Base-by-base conservation (phyloP, 1,139 yeast genomes). In the Sugiyamaella grinbergsii region DNA sequence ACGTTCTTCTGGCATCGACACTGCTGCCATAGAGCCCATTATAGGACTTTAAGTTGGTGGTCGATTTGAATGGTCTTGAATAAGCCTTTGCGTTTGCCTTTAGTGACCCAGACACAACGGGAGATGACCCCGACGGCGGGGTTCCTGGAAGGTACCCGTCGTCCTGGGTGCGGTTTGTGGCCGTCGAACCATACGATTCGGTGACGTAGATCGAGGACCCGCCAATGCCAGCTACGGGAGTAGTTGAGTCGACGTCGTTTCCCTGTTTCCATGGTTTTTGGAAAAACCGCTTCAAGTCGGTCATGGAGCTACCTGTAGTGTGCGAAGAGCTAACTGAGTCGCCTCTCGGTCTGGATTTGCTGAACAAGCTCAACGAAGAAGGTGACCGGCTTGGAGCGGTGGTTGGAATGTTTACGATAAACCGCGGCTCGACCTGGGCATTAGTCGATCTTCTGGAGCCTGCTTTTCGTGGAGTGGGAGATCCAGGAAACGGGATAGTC, bases 281-380 rank as follows among this genome's bases (percentile, higher is more conserved):
- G 56, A 65, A 64, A 47, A 65, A 65, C 31, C 69, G 60, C 45
- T 62, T 65, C 37, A 65, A 55, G 37, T 65, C 69, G 4, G 62
- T 60, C 61, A 62, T 61, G 5, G 68, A 65, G 18, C 55, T 45
- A 19, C 23, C 31, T 4, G 34, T 26, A 4, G 44, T 41, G 39
- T 56, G 54, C 34, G 53, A 49, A 38, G 53, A 50, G 47, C 55
- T 50, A 19, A 57, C 49, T 15, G 65, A 60, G 47, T 62, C 62
- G 10, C 57, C 55, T 18, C 64, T 50, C n/a, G 56, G 54, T 7
- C 62, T 57, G n/a, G 60, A 51, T 39, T 53, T 46, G 8, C 60
- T 54, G 41, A 63, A 61, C 38, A 62, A 53, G 42, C 59, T 60
- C 38, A 62, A 34, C 2, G 66, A 59, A 7, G 66, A 62, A 7